Evolutionary conservation across 2,329 filamentous ascomycete genomes (phyloP).

Genomic region (Stachybotrys chartarum): DNA sequence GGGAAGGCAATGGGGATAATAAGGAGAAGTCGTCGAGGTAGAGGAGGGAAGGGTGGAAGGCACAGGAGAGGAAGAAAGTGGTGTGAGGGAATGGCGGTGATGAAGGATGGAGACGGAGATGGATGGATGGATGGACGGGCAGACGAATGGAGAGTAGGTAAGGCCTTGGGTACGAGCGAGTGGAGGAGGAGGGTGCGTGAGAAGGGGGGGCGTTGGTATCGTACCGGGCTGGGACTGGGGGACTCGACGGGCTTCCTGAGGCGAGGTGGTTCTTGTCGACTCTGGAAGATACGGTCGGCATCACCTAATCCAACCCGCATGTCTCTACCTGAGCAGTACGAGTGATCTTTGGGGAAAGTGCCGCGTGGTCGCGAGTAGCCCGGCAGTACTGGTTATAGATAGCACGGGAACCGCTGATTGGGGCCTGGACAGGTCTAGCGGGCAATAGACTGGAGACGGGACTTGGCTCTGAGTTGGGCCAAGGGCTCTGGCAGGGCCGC

Average conservation of each 20-base stretch:
- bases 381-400: neutral
- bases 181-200: neutral
- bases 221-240: neutral
- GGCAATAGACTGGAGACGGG: neutral
- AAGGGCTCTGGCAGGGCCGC: neutral
- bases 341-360: neutral
- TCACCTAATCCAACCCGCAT: neutral
- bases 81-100: conserved; percentile 23
- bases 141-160: neutral
- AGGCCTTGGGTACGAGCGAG: neutral
- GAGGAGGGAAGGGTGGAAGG: conserved; percentile 21
- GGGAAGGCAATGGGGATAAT: conserved; percentile 22
- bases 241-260: neutral
- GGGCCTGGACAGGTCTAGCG: neutral
- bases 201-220: neutral
- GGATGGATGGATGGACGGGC: conserved; percentile 22
- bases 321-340: neutral
- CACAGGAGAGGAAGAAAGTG: conserved; percentile 14
- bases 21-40: conserved; percentile 23
- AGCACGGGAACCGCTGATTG: neutral
- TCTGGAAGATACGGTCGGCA: neutral
- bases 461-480: neutral
- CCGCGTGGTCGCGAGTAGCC: neutral
- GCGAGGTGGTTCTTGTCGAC: neutral
- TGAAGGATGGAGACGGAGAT: conserved; percentile 21